A percentile compares a stretch with the other conserved stretches of the same genome.
Evolutionary conservation across 345 rosid genomes (phyloP).

Genomic region (Chamaenerion angustifolium): DNA sequence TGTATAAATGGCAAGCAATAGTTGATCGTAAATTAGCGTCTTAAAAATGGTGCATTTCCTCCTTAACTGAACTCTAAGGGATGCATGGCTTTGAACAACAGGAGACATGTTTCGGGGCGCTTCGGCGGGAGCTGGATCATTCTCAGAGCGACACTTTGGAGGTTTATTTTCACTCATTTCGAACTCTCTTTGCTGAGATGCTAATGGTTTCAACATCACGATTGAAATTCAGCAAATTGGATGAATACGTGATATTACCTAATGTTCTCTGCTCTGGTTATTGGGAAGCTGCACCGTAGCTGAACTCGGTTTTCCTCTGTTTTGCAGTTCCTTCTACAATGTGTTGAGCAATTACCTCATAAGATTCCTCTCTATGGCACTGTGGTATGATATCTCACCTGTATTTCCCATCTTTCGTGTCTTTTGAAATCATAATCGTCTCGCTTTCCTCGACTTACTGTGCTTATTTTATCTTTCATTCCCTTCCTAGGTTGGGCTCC

Average conservation of each 20-base stretch:
- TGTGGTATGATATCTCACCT: constrained; percentile 41
- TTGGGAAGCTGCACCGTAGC: neutral
- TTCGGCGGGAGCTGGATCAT: constrained; percentile 78
- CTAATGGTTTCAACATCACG: too few relatives aligned
- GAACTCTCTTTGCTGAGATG: neutral
- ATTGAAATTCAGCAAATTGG: too few relatives aligned
- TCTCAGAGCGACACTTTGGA: constrained; percentile 41
- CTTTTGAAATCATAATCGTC: neutral
- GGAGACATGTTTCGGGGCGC: constrained; percentile 74
- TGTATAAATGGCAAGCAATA: too few relatives aligned
- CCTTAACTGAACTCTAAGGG: neutral
- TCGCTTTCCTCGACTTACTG: neutral
- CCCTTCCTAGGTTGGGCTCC: constrained; percentile 51
- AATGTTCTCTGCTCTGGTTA: too few relatives aligned
- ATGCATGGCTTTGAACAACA: constrained; percentile 13
- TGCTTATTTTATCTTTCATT: neutral
- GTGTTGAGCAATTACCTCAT: constrained; percentile 88
- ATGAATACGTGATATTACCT: too few relatives aligned
- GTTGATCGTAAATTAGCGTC: too few relatives aligned
- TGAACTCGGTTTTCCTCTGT: neutral
- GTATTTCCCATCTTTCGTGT: neutral
- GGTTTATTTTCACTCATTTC: constrained; percentile 18
- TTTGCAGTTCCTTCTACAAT: constrained; percentile 62
- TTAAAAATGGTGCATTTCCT: too few relatives aligned
- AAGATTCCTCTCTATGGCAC: constrained; percentile 82